A percentile compares a stretch with the other conserved stretches of the same genome.
Evolutionary conservation across 352 stramenopile genomes (phyloP).

Genomic region (Phytophthora aleatoria): DNA sequence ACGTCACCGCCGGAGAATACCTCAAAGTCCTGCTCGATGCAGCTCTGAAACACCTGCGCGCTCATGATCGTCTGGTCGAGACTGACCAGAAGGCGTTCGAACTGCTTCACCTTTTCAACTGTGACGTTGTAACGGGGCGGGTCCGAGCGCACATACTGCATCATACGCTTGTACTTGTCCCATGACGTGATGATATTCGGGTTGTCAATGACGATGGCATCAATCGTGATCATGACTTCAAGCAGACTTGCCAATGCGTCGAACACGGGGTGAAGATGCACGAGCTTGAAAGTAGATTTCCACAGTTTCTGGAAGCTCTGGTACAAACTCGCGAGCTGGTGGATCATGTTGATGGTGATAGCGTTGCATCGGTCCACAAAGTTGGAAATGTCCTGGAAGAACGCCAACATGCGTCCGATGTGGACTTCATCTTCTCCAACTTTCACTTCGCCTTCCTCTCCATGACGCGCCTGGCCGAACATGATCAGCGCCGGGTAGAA

Average conservation of each 20-base stretch:
- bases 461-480: conserved; percentile 83
- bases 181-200: conserved; percentile 84
- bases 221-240: conserved; percentile 89
- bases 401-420: conserved; percentile 88
- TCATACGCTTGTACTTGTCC: conserved; percentile 93
- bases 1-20: conserved; percentile 67
- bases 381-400: conserved; percentile 91
- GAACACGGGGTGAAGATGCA: conserved; percentile 84
- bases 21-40: conserved; percentile 91
- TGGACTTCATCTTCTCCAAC: conserved; percentile 80
- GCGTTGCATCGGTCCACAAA: conserved; percentile 90
- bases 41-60: conserved; percentile 85
- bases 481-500: conserved; percentile 90
- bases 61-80: conserved; percentile 91
- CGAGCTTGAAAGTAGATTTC: conserved; percentile 89
- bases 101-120: conserved; percentile 83
- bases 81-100: conserved; percentile 86
- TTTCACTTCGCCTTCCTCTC: conserved; percentile 73
- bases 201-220: conserved; percentile 90
- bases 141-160: conserved; percentile 89
- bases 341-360: conserved; percentile 91
- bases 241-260: conserved; percentile 78
- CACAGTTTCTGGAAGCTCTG: conserved; percentile 89
- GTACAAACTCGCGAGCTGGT: conserved; percentile 88
- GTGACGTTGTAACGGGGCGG: conserved; percentile 83